Evolutionary conservation across 306 rosid species (phyloP).

Genomic region (Cicer cuneatum): DNA sequence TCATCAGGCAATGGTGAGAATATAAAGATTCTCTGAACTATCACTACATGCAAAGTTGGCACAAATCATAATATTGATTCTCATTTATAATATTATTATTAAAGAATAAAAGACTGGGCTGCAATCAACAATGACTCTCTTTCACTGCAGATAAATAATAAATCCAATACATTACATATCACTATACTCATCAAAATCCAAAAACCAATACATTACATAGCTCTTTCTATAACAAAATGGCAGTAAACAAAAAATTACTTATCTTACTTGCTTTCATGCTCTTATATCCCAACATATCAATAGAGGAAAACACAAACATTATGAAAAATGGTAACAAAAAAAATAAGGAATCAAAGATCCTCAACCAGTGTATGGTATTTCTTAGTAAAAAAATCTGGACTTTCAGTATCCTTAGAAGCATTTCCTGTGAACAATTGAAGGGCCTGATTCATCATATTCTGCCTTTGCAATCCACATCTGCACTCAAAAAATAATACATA

Average conservation of each 20-base stretch:
- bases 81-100: background rate
- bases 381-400: conserved; percentile 48
- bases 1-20: background rate
- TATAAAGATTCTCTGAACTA: background rate
- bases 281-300: conserved; percentile 60
- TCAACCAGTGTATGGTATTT: conserved; percentile 61
- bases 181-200: conserved; percentile 43
- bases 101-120: conserved; percentile 4
- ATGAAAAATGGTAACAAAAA: conserved; percentile 45
- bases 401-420: conserved; percentile 73
- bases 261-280: conserved; percentile 65
- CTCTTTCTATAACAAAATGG: conserved; percentile 49
- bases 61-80: background rate
- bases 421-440: conserved; percentile 97
- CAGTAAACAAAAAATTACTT: conserved; percentile 47
- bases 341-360: conserved; percentile 44
- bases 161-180: conserved; percentile 36
- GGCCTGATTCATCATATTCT: conserved; percentile 95
- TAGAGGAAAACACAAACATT: conserved; percentile 54
- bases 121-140: conserved; percentile 24
- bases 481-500: conserved; percentile 23
- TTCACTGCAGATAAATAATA: conserved; percentile 31
- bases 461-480: conserved; percentile 99
- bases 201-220: conserved; percentile 59
- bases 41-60: conserved; percentile 10